phyloP scores from a whole-genome alignment of 164 flowering plant genomes.

The Litsea cubeba region DNA sequence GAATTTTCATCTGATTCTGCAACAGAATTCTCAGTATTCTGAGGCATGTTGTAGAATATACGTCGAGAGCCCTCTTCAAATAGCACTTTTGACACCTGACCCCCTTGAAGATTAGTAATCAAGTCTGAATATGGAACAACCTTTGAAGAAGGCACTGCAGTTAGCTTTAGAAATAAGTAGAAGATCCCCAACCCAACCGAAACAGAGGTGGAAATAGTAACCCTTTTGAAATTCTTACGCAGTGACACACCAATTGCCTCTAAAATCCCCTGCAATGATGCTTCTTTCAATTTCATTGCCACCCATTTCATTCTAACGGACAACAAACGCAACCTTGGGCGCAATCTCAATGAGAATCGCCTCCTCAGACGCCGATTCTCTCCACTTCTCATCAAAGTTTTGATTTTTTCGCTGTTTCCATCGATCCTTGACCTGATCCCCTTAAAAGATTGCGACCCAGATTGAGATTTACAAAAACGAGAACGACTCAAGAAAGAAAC shows the following conservation, averaged over 20 bases:
- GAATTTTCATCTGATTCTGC: conserved; percentile 17
- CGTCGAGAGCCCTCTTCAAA: conserved; percentile 92
- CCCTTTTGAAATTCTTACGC: conserved; percentile 47
- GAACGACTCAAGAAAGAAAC: conserved; percentile 23
- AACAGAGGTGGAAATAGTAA: conserved; percentile 37
- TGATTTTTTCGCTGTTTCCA: conserved; percentile 23
- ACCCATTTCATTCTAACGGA: conserved; percentile 20
- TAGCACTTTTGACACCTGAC: conserved; percentile 60
- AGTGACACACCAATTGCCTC: conserved; percentile 41
- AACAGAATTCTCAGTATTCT: conserved; percentile 17
- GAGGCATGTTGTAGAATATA: conserved; percentile 50
- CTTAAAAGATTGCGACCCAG: conserved; percentile 20
- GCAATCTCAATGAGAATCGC: conserved; percentile 59
- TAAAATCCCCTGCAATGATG: conserved; percentile 30
- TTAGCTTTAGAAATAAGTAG: conserved; percentile 60
- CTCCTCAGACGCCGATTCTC: conserved; percentile 19
- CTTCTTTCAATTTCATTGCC: conserved; percentile 41
- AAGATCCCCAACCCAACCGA: conserved; percentile 57
- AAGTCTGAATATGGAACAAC: conserved; percentile 82
- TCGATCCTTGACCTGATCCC: conserved; percentile 23
- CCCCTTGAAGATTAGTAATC: conserved; percentile 57
- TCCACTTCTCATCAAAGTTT: conserved; percentile 22
- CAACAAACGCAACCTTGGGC: conserved; percentile 54
- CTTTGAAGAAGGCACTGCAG: conserved; percentile 59
- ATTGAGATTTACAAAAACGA: conserved; percentile 19